A percentile compares a stretch with the other conserved stretches of the same genome.
Conservation (phyloP, 768 basidiomycete genomes). For the Gloeophyllum trabeum region DNA sequence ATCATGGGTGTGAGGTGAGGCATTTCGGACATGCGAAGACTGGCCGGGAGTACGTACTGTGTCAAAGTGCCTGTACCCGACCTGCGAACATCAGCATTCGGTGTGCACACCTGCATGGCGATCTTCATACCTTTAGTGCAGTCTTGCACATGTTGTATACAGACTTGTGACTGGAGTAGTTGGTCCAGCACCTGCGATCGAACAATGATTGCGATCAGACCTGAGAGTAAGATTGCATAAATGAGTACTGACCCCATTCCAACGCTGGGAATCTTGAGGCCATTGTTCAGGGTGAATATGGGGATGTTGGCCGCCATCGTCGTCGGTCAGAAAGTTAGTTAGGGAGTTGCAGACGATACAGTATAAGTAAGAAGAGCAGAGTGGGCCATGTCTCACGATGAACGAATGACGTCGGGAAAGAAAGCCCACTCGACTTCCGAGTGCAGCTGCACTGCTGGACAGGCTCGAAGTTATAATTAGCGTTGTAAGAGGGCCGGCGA, state of each 20-base stretch:
- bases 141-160: slow-evolving; percentile 9
- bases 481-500: too few relatives aligned
- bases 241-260: slow-evolving; percentile 4
- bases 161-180: not conserved
- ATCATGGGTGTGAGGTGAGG: not conserved
- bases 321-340: too few relatives aligned
- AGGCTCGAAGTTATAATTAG: too few relatives aligned
- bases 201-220: not conserved
- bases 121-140: slow-evolving; percentile 10
- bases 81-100: not conserved
- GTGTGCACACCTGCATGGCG: too few relatives aligned
- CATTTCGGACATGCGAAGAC: too few relatives aligned
- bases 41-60: not conserved
- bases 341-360: too few relatives aligned
- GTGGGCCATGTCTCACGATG: too few relatives aligned
- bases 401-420: too few relatives aligned
- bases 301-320: slow-evolving; percentile 4
- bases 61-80: not conserved
- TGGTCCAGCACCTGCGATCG: slow-evolving; percentile 3
- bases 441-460: too few relatives aligned
- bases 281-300: slow-evolving; percentile 4
- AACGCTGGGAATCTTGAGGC: slow-evolving; percentile 4
- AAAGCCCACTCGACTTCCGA: too few relatives aligned
- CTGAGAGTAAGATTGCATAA: not conserved
- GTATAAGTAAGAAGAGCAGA: too few relatives aligned